phyloP scores from a whole-genome alignment of 2,329 filamentous ascomycete genomes.

The Fusarium illudens region DNA sequence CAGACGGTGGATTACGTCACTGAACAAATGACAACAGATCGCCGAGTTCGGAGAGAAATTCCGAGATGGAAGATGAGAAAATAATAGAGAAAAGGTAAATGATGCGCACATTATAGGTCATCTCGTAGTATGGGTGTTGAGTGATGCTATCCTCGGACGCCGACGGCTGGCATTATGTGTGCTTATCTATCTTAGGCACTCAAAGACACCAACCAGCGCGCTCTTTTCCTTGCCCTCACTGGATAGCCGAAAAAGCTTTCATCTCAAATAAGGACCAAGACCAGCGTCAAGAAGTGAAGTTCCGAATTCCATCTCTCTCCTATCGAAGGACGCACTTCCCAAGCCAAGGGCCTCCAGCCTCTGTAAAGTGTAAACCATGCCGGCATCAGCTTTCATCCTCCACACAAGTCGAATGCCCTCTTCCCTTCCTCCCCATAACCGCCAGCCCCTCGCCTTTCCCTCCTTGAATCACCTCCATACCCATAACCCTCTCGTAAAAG shows the following conservation, averaged over 20 bases:
- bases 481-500: slow-evolving; percentile 41
- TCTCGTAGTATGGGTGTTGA: too few species aligned
- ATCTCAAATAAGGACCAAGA: neutral
- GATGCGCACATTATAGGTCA: neutral
- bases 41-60: neutral
- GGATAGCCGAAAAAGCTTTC: neutral
- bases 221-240: neutral
- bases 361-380: too few species aligned
- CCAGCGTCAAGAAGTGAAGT: accelerated
- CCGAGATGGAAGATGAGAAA: neutral
- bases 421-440: neutral
- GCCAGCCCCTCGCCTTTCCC: neutral
- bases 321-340: neutral
- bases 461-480: slow-evolving; percentile 36
- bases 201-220: neutral
- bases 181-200: too few species aligned
- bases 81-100: neutral
- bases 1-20: slow-evolving; percentile 12
- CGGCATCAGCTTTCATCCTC: neutral
- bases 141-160: neutral
- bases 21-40: neutral
- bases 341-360: neutral
- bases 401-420: neutral
- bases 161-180: neutral
- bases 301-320: too few species aligned